A percentile compares a stretch with the other conserved stretches of the same genome.
These are phyloP conservation scores for Dissophora globulifera DNA, from an alignment of 192 early-diverging fungal genomes.

Conservation along the genomic window DNA sequence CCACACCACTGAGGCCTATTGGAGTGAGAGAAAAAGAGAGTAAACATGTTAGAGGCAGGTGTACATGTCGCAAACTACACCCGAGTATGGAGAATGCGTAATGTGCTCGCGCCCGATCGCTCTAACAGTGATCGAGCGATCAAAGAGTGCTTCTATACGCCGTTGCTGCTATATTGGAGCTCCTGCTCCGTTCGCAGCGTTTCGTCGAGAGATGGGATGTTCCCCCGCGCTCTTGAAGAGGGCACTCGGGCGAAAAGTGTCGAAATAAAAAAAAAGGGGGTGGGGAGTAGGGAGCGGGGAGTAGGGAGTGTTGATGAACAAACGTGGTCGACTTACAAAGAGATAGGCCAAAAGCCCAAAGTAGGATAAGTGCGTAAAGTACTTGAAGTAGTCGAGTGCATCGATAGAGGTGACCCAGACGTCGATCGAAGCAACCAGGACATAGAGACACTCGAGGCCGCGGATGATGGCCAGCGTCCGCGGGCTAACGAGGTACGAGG, in stretches of 20 bases:
- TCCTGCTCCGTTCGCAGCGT: too few species aligned
- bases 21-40: neutral
- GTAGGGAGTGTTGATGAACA: neutral
- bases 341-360: constrained; percentile 46
- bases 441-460: constrained; percentile 27
- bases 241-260: too few species aligned
- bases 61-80: too few species aligned
- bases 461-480: constrained; percentile 28
- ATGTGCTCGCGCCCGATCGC: too few species aligned
- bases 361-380: constrained; percentile 46
- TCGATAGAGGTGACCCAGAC: constrained; percentile 6
- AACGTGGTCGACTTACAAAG: constrained; percentile 11
- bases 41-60: neutral
- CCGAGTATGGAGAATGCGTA: too few species aligned
- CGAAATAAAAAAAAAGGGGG: neutral
- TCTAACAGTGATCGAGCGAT: too few species aligned
- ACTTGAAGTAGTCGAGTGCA: constrained; percentile 21
- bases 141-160: too few species aligned
- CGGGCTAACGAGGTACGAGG: constrained; percentile 48
- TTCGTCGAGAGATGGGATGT: too few species aligned
- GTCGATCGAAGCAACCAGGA: constrained; percentile 18
- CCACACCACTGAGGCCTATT: constrained; percentile 17
- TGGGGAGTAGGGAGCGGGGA: neutral
- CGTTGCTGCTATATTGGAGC: too few species aligned
- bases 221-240: too few species aligned